A percentile compares a stretch with the other conserved stretches of the same genome.
These are phyloP conservation scores for Hortiboletus flavorubellus DNA, from an alignment of 768 basidiomycete genomes.

Conservation along the genomic window DNA sequence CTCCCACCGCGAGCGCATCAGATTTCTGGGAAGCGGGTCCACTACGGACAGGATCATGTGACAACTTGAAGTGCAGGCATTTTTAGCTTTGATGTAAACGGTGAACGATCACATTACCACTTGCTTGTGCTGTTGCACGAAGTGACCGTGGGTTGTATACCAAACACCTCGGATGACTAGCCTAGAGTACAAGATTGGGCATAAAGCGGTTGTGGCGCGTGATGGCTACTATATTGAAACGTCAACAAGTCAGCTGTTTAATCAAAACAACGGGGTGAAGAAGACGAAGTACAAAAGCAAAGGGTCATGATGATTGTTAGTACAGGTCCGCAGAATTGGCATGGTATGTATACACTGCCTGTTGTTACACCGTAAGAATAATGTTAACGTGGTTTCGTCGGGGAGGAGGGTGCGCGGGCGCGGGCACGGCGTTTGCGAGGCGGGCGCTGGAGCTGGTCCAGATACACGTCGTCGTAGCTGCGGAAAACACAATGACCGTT, in stretches of 20 bases:
- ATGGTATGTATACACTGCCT: conserved; percentile 12
- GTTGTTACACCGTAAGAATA: conserved; percentile 2
- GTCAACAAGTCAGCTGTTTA: conserved; percentile 6
- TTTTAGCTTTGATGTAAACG: neutral
- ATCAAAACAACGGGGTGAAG: conserved; percentile 13
- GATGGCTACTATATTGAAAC: conserved; percentile 6
- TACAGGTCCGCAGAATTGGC: conserved; percentile 6
- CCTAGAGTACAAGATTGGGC: conserved; percentile 6
- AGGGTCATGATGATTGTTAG: conserved; percentile 5
- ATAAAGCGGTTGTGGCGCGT: conserved; percentile 2
- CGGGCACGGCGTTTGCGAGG: conserved; percentile 35
- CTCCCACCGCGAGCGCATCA: conserved; percentile 6
- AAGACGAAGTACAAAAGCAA: conserved; percentile 3
- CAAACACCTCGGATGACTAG: conserved; percentile 1
- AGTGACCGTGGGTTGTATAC: conserved; percentile 1
- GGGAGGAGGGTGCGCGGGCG: conserved; percentile 21
- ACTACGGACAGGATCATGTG: neutral
- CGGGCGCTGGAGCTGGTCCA: conserved; percentile 43
- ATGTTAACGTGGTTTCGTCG: conserved; percentile 22
- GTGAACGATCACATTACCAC: neutral
- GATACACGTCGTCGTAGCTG: conserved; percentile 59
- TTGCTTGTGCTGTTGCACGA: neutral
- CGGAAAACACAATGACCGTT: conserved; percentile 47
- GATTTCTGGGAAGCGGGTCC: neutral
- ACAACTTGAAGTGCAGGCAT: neutral